Evolutionary conservation across 805 yeast species (phyloP), one percentile per base, ranked within the genome.

Genomic region (Cyberlindnera euphorbiae): DNA sequence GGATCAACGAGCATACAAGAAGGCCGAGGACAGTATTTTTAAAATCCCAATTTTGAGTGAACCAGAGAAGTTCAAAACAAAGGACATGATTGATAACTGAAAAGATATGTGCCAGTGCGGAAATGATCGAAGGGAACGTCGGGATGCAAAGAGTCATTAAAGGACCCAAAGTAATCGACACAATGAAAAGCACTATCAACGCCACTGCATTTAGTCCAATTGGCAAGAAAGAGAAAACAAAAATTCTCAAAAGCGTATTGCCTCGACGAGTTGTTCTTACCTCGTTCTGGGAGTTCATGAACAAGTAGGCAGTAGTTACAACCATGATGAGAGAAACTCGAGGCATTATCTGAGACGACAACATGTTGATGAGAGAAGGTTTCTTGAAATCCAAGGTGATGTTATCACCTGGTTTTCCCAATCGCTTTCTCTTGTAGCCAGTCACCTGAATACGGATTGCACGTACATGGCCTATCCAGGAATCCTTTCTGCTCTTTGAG

Each of bases 31-130:
- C 42, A 0, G 84, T 64, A 25, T 60, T 58, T 1, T 75, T 59
- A 31, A 77, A 56, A 41, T 72, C 64, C 75, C 81, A 77, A 30
- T 70, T 66, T 44, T 82, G 83, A 17, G 71, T 55, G 19, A 73
- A 56, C 70, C 79, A 73, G 28, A 80, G 53, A 12, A 76, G 39
- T 45, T 75, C 77, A 56, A 77, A 74, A 30, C 67, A 66, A 1
- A 64, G 15, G 4, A 73, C 44, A 48, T 80, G 75, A 35, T 63
- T 66, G 6, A 77, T 5, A 3, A 77, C 53, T 0, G 76, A 67
- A 6, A 73, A 33, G 1, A 63, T 29, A 47, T 77, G 87, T 2
- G 67, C 75, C 2, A 62, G 17, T 5, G 62, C 57, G 0, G 87
- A 77, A 8, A 80, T 47, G 3, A 69, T 26, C 0, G 77, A 62